Conservation (phyloP, 805 yeast species). For the Pichia ethanolica region DNA sequence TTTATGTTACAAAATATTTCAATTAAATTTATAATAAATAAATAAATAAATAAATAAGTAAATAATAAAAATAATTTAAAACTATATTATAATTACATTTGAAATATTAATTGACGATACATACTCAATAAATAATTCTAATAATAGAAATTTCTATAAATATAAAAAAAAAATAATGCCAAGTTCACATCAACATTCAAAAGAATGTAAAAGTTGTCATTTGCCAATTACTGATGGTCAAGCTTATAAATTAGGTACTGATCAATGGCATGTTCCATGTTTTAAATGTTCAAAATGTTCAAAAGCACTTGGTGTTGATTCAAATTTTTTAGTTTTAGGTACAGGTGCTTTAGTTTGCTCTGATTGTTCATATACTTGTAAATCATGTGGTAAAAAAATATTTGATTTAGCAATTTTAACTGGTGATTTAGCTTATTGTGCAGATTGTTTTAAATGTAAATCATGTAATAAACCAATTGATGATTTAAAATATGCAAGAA, state of each 20-base stretch:
- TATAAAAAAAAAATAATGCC: no score
- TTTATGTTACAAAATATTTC: no score
- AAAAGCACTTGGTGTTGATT: conserved; percentile 71
- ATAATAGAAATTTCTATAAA: no score
- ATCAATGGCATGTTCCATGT: conserved; percentile 93
- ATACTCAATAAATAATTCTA: no score
- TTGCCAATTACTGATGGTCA: conserved; percentile 75
- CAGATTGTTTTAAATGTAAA: conserved; percentile 82
- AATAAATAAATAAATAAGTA: no score
- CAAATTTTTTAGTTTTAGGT: conserved; percentile 86
- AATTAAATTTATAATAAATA: no score
- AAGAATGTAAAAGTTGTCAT: conserved; percentile 32
- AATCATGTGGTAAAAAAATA: conserved; percentile 76
- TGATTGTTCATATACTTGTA: conserved; percentile 87
- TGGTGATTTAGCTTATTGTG: conserved; percentile 92
- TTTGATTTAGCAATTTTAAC: conserved; percentile 91
- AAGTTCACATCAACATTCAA: conserved; percentile 12
- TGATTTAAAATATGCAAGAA: conserved; percentile 85
- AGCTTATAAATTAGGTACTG: conserved; percentile 90
- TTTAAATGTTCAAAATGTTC: conserved; percentile 84
- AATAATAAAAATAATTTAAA: no score
- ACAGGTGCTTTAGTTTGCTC: conserved; percentile 88
- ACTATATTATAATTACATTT: no score
- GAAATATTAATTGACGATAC: no score
- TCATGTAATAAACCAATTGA: conserved; percentile 81